These are phyloP conservation scores for Astragalus membranaceus DNA, from an alignment of 306 rosid genomes.

Conservation along the genomic window DNA sequence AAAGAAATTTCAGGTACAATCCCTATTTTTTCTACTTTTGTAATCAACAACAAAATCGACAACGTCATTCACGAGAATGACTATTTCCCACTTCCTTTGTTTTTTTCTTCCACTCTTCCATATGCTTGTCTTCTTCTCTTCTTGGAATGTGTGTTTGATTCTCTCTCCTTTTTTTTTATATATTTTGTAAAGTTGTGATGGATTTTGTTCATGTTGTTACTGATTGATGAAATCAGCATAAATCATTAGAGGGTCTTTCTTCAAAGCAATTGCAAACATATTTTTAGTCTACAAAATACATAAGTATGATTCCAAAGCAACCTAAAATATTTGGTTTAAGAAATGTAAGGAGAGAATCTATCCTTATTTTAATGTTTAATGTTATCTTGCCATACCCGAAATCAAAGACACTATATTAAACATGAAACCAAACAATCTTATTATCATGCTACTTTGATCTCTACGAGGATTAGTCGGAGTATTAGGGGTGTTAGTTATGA, in stretches of 20 bases:
- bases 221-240: slow-evolving; percentile 41
- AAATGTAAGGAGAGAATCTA: slow-evolving; percentile 7
- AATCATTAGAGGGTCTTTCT: slow-evolving; percentile 37
- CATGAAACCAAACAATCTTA: no score
- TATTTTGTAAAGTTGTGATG: slow-evolving; percentile 18
- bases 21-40: slow-evolving; percentile 19
- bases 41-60: slow-evolving; percentile 42
- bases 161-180: background rate
- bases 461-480: no score
- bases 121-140: slow-evolving; percentile 66
- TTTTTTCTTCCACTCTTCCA: slow-evolving; percentile 56
- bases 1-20: background rate
- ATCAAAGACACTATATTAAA: no score
- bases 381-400: background rate
- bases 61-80: slow-evolving; percentile 65
- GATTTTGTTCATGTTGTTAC: slow-evolving; percentile 34
- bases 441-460: no score
- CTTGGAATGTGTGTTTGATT: slow-evolving; percentile 78
- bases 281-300: slow-evolving; percentile 22
- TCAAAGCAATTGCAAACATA: slow-evolving; percentile 21
- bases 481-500: no score
- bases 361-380: slow-evolving; percentile 24
- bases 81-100: slow-evolving; percentile 62
- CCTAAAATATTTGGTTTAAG: background rate
- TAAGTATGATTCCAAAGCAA: slow-evolving; percentile 30